These are phyloP conservation scores for Reticulascus tulasneorum DNA, from an alignment of 2,329 filamentous ascomycete genomes.

Conservation along the genomic window DNA sequence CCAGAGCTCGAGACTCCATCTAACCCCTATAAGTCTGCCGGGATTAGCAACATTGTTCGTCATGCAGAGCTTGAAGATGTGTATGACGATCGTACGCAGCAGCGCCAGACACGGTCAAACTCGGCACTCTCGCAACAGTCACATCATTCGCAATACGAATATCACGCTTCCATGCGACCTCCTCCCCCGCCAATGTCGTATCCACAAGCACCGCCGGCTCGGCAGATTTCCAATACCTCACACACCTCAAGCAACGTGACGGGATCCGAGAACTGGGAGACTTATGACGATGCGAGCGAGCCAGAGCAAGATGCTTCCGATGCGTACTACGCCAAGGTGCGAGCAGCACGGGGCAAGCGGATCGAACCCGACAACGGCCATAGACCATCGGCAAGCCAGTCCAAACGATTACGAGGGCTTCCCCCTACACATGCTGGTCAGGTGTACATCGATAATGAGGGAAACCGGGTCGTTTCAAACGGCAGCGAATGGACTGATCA, in stretches of 20 bases:
- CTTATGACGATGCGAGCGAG: conserved; percentile 81
- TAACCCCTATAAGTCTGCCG: conserved; percentile 44
- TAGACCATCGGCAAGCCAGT: conserved; percentile 35
- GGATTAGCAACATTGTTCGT: conserved; percentile 52
- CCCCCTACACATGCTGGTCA: conserved; percentile 43
- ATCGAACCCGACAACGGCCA: conserved; percentile 47
- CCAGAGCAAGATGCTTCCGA: conserved; percentile 72
- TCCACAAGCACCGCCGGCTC: conserved; percentile 39
- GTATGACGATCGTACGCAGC: conserved; percentile 61
- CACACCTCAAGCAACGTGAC: conserved; percentile 72
- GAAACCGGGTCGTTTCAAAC: conserved; percentile 55
- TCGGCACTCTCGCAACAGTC: conserved; percentile 33
- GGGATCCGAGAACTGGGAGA: conserved; percentile 96
- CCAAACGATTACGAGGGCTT: conserved; percentile 52
- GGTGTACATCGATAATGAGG: conserved; percentile 51
- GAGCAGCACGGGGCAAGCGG: conserved; percentile 65
- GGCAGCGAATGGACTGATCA: conserved; percentile 67
- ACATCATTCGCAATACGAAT: conserved; percentile 33
- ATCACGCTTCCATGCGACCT: conserved; percentile 36
- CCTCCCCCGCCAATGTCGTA: conserved; percentile 33
- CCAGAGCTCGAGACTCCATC: conserved; percentile 48
- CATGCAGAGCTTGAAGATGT: conserved; percentile 74
- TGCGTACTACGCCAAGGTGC: conserved; percentile 74
- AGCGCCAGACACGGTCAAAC: conserved; percentile 32
- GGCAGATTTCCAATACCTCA: conserved; percentile 72